Percentiles rank a stretch among this genome's conserved stretches.
These are phyloP conservation scores for Epichloe scottii DNA, from an alignment of 2,329 filamentous ascomycete genomes.

Conservation along the genomic window DNA sequence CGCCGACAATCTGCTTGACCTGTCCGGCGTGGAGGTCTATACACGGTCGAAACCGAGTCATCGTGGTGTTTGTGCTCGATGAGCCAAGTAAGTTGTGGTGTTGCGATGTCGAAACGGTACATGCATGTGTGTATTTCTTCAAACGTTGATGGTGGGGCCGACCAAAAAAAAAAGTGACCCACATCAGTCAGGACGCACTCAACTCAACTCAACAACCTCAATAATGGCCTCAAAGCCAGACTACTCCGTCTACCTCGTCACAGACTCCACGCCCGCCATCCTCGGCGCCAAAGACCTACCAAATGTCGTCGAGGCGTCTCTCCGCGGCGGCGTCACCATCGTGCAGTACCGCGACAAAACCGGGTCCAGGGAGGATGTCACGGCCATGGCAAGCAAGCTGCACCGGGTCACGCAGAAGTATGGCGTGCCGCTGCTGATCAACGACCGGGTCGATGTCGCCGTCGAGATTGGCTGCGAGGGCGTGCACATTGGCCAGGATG, in stretches of 20 bases:
- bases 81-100: neutral
- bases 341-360: slow-evolving; percentile 89
- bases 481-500: slow-evolving; percentile 90
- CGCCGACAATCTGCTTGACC: slow-evolving; percentile 97
- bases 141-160: neutral
- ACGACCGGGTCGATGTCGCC: slow-evolving; percentile 84
- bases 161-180: neutral
- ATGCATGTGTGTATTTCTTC: neutral
- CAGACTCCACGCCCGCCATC: slow-evolving; percentile 79
- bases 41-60: slow-evolving; percentile 92
- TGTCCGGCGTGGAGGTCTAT: slow-evolving; percentile 96
- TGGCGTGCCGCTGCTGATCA: slow-evolving; percentile 74
- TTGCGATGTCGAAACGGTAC: neutral
- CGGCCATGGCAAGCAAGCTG: slow-evolving; percentile 57
- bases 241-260: slow-evolving; percentile 82
- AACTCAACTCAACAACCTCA: neutral
- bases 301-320: slow-evolving; percentile 59
- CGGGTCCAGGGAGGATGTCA: slow-evolving; percentile 57
- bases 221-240: slow-evolving; percentile 32
- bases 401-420: slow-evolving; percentile 57
- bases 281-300: slow-evolving; percentile 60
- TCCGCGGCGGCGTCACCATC: slow-evolving; percentile 69
- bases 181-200: neutral
- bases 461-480: slow-evolving; percentile 78
- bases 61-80: slow-evolving; percentile 23